Conservation (phyloP, 768 basidiomycete species). For the Lactarius pseudohatsudake region DNA sequence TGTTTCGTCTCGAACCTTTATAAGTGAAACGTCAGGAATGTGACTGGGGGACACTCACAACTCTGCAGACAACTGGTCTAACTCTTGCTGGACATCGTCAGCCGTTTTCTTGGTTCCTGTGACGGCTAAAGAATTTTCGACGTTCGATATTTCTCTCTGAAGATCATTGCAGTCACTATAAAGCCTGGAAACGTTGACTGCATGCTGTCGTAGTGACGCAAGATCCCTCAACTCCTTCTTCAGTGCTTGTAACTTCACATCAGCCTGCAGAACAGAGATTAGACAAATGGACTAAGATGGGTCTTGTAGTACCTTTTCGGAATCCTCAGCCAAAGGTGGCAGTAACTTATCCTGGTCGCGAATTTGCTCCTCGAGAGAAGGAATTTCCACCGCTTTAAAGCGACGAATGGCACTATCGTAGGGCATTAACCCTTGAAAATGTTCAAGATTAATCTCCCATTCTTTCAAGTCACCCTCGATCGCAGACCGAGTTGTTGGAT, state of each 20-base stretch:
- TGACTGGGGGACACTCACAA: slow-evolving; percentile 51
- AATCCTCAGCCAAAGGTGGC: slow-evolving; percentile 49
- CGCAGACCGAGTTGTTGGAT: slow-evolving; percentile 47
- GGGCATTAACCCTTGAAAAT: slow-evolving; percentile 60
- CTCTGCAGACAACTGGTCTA: slow-evolving; percentile 59
- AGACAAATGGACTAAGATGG: slow-evolving; percentile 8
- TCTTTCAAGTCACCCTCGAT: slow-evolving; percentile 47
- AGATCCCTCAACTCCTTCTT: slow-evolving; percentile 65
- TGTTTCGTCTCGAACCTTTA: slow-evolving; percentile 49
- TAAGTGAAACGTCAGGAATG: slow-evolving; percentile 3
- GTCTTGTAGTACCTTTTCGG: slow-evolving; percentile 58
- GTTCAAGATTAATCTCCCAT: slow-evolving; percentile 61
- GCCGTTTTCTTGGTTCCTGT: slow-evolving; percentile 80
- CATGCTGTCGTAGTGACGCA: slow-evolving; percentile 57
- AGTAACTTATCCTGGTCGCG: slow-evolving; percentile 54
- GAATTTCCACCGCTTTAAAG: slow-evolving; percentile 62
- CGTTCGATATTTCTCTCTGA: slow-evolving; percentile 54
- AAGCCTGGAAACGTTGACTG: slow-evolving; percentile 55
- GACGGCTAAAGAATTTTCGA: slow-evolving; percentile 67
- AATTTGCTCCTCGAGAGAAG: slow-evolving; percentile 61
- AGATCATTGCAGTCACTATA: slow-evolving; percentile 60
- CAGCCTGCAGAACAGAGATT: slow-evolving; percentile 41
- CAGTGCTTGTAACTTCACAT: slow-evolving; percentile 50
- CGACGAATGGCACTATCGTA: slow-evolving; percentile 53
- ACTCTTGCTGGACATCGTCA: slow-evolving; percentile 80